Base-by-base conservation (phyloP, 2,329 filamentous ascomycete genomes). In the Penicillium sp. region DNA sequence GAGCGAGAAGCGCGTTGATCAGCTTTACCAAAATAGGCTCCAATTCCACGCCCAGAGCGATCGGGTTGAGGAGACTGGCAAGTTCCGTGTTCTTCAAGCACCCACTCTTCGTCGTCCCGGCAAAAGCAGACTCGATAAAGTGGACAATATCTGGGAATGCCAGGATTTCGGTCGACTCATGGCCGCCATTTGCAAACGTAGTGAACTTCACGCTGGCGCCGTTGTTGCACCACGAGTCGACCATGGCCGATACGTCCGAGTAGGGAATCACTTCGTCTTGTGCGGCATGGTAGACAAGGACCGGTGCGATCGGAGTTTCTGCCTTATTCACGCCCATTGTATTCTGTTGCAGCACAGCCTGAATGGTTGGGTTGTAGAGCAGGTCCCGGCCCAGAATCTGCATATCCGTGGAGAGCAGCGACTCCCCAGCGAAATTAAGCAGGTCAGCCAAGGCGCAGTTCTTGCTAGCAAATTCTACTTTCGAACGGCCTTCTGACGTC, bases 261-360 rank as follows among this genome's bases (percentile, higher is more conserved):
- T 61, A 62, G 1, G 58, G 57, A 20, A 64, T 63, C 24, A 63
- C 38, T 23, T 62, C 59, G 26, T 64, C 61, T 3, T 55, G 32
- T 4, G 52, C 46, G 9, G 54, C 58, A 35, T 64, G 61, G 29
- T 64, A 64, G 4, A 61, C 46, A 29, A 62, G 58, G 3, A 62
- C 50, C 3, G 59, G 61, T 1, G 55, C 60, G 0, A 56, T 57
- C 4, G 60, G 60, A 0, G 55, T 60, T 41, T 63, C 58, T 1
- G 44, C 40, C 35, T 50, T 38, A 6, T 58, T 50, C 8, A 45
- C 51, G 10, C 44, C 61, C 42, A 64, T 52, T 9, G 18, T 50
- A 23, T 59, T 56, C 18, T 57, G 23, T 27, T 44, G 24, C 22
- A 59, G 8, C 3, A 59, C 32, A 2, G 44, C 39, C 28, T 50